Percentiles rank a stretch among this genome's conserved stretches.
Evolutionary conservation across 2,329 filamentous ascomycete species (phyloP).

Genomic region (Rhynchosporium graminicola): DNA sequence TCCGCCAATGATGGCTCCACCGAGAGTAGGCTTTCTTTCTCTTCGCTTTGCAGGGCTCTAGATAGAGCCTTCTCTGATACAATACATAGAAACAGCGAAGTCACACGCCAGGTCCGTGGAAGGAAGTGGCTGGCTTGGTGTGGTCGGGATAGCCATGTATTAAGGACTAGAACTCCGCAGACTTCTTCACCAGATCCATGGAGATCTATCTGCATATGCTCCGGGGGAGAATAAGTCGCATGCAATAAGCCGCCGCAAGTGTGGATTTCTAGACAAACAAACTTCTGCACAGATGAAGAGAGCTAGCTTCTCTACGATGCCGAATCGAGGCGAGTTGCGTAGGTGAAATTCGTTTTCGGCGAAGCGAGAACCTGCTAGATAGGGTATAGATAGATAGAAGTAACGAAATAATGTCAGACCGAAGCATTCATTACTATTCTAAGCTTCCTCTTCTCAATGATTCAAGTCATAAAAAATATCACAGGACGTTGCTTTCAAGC

Average conservation of each 20-base stretch:
- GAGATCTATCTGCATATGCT: slow-evolving; percentile 8
- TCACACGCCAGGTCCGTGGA: slow-evolving; percentile 8
- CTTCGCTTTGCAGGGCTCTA: background rate
- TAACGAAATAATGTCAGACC: too few relatives aligned
- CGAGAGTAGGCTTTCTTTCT: background rate
- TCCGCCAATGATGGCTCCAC: slow-evolving; percentile 7
- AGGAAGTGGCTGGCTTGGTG: background rate
- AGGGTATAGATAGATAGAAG: too few relatives aligned
- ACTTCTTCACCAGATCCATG: background rate
- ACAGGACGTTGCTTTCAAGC: too few relatives aligned
- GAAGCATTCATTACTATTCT: too few relatives aligned
- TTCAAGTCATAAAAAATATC: too few relatives aligned
- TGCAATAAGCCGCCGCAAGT: background rate
- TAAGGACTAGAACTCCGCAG: background rate
- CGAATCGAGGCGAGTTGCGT: background rate
- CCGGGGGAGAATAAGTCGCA: background rate
- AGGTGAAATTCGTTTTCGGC: too few relatives aligned
- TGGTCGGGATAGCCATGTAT: background rate
- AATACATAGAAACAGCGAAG: background rate
- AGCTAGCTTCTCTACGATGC: background rate
- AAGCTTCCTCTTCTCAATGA: too few relatives aligned
- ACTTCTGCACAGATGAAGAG: background rate
- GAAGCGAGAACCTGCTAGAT: too few relatives aligned
- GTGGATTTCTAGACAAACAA: background rate
- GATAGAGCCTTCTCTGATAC: background rate